A percentile compares a stretch with the other conserved stretches of the same genome.
Conservation (phyloP, 805 yeast genomes). For the Candida chilensis region DNA sequence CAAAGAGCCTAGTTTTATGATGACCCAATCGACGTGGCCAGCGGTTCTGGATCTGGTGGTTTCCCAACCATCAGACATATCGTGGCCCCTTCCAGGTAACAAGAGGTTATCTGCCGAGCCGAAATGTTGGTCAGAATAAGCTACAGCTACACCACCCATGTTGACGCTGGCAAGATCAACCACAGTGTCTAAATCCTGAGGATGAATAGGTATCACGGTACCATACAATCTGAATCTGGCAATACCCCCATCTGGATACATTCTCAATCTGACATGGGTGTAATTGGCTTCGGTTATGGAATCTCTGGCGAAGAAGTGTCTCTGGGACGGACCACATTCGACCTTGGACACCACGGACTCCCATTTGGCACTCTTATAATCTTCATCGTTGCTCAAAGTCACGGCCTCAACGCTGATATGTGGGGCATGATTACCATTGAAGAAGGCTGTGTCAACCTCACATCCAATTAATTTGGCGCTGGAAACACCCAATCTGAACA, state of each 20-base stretch:
- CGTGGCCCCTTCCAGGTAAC: conserved; percentile 90
- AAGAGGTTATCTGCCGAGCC: conserved; percentile 85
- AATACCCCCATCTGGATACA: conserved; percentile 98
- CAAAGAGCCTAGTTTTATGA: conserved; percentile 65
- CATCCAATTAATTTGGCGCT: conserved; percentile 73
- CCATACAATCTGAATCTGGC: conserved; percentile 92
- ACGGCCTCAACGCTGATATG: conserved; percentile 76
- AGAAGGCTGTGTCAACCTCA: conserved; percentile 89
- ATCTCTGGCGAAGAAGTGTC: conserved; percentile 69
- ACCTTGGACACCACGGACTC: conserved; percentile 53
- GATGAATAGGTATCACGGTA: conserved; percentile 62
- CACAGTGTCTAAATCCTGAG: conserved; percentile 31
- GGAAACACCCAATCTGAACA: conserved; percentile 74
- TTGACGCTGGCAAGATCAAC: conserved; percentile 75
- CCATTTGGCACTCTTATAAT: conserved; percentile 44
- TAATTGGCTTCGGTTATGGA: conserved; percentile 49
- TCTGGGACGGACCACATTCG: conserved; percentile 86
- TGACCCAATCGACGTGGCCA: conserved; percentile 90
- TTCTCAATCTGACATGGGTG: conserved; percentile 76
- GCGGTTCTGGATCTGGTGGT: conserved; percentile 78
- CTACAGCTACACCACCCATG: conserved; percentile 84
- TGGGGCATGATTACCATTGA: conserved; percentile 95
- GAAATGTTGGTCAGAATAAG: conserved; percentile 86
- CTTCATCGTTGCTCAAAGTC: conserved; percentile 21
- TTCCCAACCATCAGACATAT: conserved; percentile 99